Evolutionary conservation across 2,329 filamentous ascomycete genomes (phyloP).

Genomic region (Plenodomus tracheiphilus): DNA sequence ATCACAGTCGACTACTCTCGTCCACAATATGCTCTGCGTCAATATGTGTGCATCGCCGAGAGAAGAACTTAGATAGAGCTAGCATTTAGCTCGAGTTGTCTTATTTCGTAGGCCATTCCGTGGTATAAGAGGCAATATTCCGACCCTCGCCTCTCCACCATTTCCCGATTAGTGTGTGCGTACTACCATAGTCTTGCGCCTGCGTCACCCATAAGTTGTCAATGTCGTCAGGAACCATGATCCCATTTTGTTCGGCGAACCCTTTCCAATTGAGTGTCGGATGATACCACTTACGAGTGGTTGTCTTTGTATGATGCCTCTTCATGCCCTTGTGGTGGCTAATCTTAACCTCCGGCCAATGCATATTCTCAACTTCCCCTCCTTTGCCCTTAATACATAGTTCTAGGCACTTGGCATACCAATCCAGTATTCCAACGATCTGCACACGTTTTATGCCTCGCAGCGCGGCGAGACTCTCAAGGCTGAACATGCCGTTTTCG

Average conservation of each 20-base stretch:
- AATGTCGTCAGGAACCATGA: conserved; percentile 12
- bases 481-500: conserved; percentile 19
- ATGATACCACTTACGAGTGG: conserved; percentile 22
- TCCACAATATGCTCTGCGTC: too few relatives aligned
- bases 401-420: conserved; percentile 25
- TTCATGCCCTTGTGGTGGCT: conserved; percentile 1
- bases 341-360: conserved; percentile 20
- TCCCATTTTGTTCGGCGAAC: conserved; percentile 25
- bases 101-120: too few relatives aligned
- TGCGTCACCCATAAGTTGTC: conserved; percentile 3
- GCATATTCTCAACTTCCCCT: conserved; percentile 14
- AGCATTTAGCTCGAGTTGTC: too few relatives aligned
- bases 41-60: too few relatives aligned
- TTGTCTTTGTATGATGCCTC: conserved; percentile 5
- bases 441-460: conserved; percentile 20
- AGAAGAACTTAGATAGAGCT: too few relatives aligned
- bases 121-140: too few relatives aligned
- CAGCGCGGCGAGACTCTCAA: conserved; percentile 21
- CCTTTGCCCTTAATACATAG: conserved; percentile 24
- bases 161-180: not conserved
- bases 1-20: too few relatives aligned
- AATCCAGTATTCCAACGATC: conserved; percentile 18
- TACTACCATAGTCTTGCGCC: not conserved
- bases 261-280: conserved; percentile 26
- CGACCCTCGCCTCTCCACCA: not conserved